These are phyloP conservation scores for Metschnikowia continentalis DNA, from an alignment of 805 yeast species.

Conservation along the genomic window DNA sequence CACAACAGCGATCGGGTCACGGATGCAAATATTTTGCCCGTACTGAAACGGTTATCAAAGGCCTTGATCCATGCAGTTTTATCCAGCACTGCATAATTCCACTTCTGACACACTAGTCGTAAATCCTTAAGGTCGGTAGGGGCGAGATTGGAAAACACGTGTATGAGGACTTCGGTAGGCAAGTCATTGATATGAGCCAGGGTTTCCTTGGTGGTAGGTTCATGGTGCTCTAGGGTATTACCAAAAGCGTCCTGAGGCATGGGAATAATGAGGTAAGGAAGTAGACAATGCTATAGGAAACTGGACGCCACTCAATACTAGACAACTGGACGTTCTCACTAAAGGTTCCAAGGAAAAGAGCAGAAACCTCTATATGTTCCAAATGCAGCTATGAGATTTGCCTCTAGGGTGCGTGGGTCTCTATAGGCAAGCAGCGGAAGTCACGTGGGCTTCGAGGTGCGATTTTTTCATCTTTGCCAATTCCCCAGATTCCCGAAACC, in stretches of 20 bases:
- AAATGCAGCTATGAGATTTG: neutral
- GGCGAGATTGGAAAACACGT: constrained; percentile 44
- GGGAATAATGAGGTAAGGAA: neutral
- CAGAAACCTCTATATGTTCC: neutral
- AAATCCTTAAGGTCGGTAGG: constrained; percentile 38
- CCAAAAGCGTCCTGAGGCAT: constrained; percentile 22
- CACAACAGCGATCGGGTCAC: constrained; percentile 42
- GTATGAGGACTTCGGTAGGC: constrained; percentile 46
- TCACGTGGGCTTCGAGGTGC: constrained; percentile 4
- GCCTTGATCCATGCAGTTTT: constrained; percentile 46
- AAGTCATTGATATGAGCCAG: constrained; percentile 26
- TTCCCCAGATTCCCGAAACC: constrained; percentile 2
- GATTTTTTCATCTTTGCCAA: constrained; percentile 1
- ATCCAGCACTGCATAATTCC: constrained; percentile 45
- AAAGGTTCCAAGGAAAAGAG: neutral
- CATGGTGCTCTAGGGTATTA: constrained; percentile 14
- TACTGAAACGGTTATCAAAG: constrained; percentile 37
- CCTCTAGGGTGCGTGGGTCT: constrained; percentile 1
- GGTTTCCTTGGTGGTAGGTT: neutral
- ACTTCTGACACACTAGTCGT: constrained; percentile 44
- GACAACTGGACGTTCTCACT: neutral
- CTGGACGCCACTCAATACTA: neutral
- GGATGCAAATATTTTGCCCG: constrained; percentile 38
- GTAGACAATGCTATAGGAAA: neutral
- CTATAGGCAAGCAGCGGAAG: neutral